Base-by-base conservation (phyloP, 1,284 basidiomycete genomes). In the Tilletiaria anomala region DNA sequence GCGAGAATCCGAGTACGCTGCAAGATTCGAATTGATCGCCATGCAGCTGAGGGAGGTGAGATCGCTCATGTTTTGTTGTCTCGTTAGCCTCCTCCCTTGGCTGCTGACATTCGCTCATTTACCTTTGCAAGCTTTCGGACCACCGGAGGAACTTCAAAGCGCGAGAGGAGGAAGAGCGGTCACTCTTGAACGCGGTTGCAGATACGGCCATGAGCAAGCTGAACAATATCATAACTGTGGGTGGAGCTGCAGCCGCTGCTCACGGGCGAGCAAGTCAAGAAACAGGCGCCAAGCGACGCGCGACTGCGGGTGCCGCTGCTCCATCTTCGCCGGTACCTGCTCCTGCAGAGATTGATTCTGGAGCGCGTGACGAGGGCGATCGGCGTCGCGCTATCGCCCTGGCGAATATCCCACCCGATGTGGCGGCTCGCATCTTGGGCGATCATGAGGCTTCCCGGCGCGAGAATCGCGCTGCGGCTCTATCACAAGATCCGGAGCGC, bases 1-100 rank as follows among this genome's bases (percentile, higher is more conserved):
- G 18, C 74, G 80, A 18, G 83, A 85, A 65, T 70, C 72, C 18
- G 83, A 86, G 51, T 78, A 80, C 68, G 68, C 70, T 17, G 69
- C 68, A 20, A 73, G 72, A 45, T 74, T 76, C 43, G 65, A 67
- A 45, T 67, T 72, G 14, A 70, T 91, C 1, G 74, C 76, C 43
- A 71, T 73, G 36, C 88, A 94, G 64, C 73, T 93, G 22, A 42
- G 44, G 22, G 54, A 54, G 48, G 58, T 56, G 8, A 15, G 22
- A 10, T 8, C 24, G 36, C 16, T 15, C 3, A 24, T n/a, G 12
- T 11, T 21, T 16, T 8, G 18, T 31, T 11, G 24, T 15, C 26
- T 15, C 38, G 11, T n/a, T 31, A 5, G 17, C 22, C 20, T 14
- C 11, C 20, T 22, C 12, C 17, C 5, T 6, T 35, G 14, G 17